Base-by-base conservation (phyloP, 2,329 filamentous ascomycete genomes). In the Kalaharituber pfeilii region DNA sequence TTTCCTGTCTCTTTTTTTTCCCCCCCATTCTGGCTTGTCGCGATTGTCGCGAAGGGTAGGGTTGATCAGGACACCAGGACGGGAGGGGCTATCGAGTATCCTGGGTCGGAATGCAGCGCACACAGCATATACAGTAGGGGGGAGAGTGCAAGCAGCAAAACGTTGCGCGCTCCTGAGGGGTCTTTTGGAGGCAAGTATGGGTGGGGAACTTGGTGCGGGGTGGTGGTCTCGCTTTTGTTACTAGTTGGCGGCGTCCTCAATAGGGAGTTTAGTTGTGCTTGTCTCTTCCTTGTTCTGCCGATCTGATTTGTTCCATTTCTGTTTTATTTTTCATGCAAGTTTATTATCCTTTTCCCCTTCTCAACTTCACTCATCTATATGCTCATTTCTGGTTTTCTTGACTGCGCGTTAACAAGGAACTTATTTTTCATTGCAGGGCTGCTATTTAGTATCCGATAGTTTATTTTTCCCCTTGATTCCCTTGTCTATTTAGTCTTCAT, bases 271-370 rank as follows among this genome's bases (percentile, higher is more conserved):
- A 51, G 56, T 52, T 25, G 55, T 55, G 63, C 64, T 62, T 63
- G 64, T 65, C 59, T 52, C 52, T 55, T 54, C 49, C 54, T 51
- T 44, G 55, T 64, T 65, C 63, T 44, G 56, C 64, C 65, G 63
- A 66, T 64, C 66, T 63, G 69, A 69, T 69, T 69, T 71, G 70
- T 66, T 69, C 69, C 70, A 72, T 72, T 64, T 60, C 50, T 56
- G 59, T 53, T 58, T 59, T 39, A n/a, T n/a, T 18, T 18, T 9
- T 39, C 8, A 39, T 39, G 33, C 30, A 36, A 36, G 30, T 15
- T 18, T 62, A 67, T 66, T 66, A 66, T 68, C 69, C 67, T 67
- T 67, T 65, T 55, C 56, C 62, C 49, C 18, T 24, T 29, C 22
- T 22, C 15, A 22, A 11, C 15, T 11, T 11, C 11, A 20, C 27